Evolutionary conservation across 2,329 filamentous ascomycete species (phyloP), one percentile per base, ranked within the genome.

Genomic region (Botryotinia globosa): DNA sequence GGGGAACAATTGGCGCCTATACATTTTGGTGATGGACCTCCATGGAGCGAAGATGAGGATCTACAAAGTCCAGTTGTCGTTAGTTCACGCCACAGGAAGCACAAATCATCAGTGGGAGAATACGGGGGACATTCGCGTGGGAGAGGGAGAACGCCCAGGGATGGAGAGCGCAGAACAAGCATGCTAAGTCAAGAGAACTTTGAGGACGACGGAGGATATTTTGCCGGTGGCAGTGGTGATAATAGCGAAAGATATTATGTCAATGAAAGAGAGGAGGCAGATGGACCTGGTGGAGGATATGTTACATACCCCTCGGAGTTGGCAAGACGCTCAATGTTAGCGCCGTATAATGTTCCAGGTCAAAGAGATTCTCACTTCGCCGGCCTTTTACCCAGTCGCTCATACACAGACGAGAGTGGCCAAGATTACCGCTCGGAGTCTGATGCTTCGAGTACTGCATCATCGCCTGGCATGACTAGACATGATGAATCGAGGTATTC

Each of bases 1-100:
- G 89, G 87, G 37, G 87, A 92, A 77, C 92, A 94, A 79, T 85
- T 97, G 25, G 91, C 93, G 16, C 92, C 92, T 32, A 94, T 96
- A 80, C 89, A 93, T 66, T 95, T 96, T 78, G 92, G 89, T 6
- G 94, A 96, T 80, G 94, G 94, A 0, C 94, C 94, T 34, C 95
- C 94, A 3, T 98, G 94, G 84, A 97, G 94, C 82, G 94, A 98
- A 83, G 94, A 98, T 79, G 94, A 98, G 78, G 96, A 98, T 82
- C 86, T 98, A 61, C 93, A 96, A 79, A 97, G 94, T 80, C 94
- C 94, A 0, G 87, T 91, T 25, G 93, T 97, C 29, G 93, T 94
- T 22, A 93, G 92, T 76, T 92, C 92, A 56, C 87, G 92, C 73
- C 94, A 97, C 81, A 91, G 92, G 80, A 97, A 96, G 82, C 91